A percentile compares a stretch with the other conserved stretches of the same genome.
phyloP scores from a whole-genome alignment of 805 yeast species.

The Yarrowia deformans region DNA sequence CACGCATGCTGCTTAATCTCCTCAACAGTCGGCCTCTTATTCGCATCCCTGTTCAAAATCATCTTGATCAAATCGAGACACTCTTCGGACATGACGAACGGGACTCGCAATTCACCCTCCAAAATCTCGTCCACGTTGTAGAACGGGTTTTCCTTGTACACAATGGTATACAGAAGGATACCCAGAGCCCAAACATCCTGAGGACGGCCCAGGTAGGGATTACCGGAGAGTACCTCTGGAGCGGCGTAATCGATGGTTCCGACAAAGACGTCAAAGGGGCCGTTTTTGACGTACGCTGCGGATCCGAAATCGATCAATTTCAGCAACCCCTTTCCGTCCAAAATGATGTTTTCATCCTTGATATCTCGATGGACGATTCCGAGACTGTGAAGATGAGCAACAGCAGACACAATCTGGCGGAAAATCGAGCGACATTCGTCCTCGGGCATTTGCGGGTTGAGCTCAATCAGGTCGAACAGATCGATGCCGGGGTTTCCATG shows the following conservation, averaged over 20 bases:
- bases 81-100: constrained; percentile 65
- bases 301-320: constrained; percentile 95
- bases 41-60: constrained; percentile 73
- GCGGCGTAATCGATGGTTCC: constrained; percentile 98
- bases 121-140: constrained; percentile 94
- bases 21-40: constrained; percentile 73
- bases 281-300: constrained; percentile 87
- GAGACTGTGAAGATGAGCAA: constrained; percentile 79
- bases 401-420: constrained; percentile 78
- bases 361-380: constrained; percentile 95
- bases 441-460: constrained; percentile 81
- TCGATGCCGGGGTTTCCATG: constrained; percentile 93
- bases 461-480: constrained; percentile 88
- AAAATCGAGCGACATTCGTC: constrained; percentile 78
- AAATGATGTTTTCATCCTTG: constrained; percentile 92
- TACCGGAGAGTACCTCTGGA: constrained; percentile 91
- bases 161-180: constrained; percentile 82
- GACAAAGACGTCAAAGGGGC: constrained; percentile 96
- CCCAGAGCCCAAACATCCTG: constrained; percentile 99
- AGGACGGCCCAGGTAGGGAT: constrained; percentile 87
- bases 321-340: constrained; percentile 79
- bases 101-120: constrained; percentile 84
- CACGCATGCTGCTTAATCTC: constrained; percentile 76
- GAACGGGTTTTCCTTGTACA: constrained; percentile 94
- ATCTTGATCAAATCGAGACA: constrained; percentile 66